These are phyloP conservation scores for Ogataea trehaloabstinens DNA, from an alignment of 805 yeast species.

Conservation along the genomic window DNA sequence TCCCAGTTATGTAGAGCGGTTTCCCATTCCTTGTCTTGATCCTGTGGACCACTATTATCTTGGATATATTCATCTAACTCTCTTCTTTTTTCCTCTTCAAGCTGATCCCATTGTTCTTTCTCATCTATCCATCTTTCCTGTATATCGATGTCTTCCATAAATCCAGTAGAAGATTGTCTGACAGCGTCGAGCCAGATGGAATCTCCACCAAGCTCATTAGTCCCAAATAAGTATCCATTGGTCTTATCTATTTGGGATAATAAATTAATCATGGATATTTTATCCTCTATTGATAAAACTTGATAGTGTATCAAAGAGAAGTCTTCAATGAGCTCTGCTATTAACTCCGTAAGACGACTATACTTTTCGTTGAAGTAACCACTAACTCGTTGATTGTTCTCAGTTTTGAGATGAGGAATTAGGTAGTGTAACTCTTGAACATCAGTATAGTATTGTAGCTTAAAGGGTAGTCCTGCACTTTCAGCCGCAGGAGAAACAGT, in stretches of 20 bases:
- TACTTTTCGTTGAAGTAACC: constrained; percentile 44
- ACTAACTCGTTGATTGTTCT: constrained; percentile 64
- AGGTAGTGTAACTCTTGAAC: constrained; percentile 79
- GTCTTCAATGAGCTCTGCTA: constrained; percentile 83
- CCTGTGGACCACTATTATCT: constrained; percentile 38
- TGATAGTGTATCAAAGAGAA: constrained; percentile 85
- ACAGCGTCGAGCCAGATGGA: constrained; percentile 96
- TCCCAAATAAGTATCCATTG: constrained; percentile 89
- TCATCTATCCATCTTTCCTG: constrained; percentile 96
- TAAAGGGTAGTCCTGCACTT: constrained; percentile 73
- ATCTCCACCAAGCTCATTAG: constrained; percentile 96
- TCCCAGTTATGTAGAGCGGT: constrained; percentile 61
- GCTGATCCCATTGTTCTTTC: constrained; percentile 72
- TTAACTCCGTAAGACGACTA: constrained; percentile 66
- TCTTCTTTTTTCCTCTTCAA: constrained; percentile 46
- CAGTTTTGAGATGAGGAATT: constrained; percentile 66
- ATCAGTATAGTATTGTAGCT: constrained; percentile 83
- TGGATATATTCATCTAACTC: constrained; percentile 35
- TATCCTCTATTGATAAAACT: constrained; percentile 88
- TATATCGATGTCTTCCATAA: constrained; percentile 60
- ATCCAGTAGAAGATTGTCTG: constrained; percentile 61
- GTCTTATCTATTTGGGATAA: constrained; percentile 82
- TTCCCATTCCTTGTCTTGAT: constrained; percentile 74
- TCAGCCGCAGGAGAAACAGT: constrained; percentile 8
- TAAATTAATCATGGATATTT: constrained; percentile 83